Evolutionary conservation across 2,329 filamentous ascomycete genomes (phyloP).

Genomic region (Aspergillus sp.): DNA sequence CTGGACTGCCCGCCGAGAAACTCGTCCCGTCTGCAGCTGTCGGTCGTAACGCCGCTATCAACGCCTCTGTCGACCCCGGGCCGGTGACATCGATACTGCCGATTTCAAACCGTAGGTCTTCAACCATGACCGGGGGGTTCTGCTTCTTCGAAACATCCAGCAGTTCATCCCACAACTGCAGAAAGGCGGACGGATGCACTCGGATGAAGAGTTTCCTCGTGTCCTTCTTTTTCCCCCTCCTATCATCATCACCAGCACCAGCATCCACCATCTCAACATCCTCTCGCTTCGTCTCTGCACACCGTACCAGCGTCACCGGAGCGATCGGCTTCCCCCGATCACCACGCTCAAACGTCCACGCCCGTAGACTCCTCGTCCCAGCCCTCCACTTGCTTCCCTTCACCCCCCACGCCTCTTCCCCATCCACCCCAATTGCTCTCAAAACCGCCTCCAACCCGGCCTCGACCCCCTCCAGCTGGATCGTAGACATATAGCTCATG

Average conservation of each 20-base stretch:
- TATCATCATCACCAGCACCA: constrained; percentile 14
- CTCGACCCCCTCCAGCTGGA: constrained; percentile 68
- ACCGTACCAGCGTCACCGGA: constrained; percentile 74
- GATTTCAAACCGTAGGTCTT: constrained; percentile 69
- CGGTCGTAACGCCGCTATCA: constrained; percentile 66
- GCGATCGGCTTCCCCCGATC: constrained; percentile 60
- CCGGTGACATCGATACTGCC: constrained; percentile 69
- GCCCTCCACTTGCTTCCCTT: constrained; percentile 69
- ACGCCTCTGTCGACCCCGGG: constrained; percentile 74
- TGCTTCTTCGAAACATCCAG: constrained; percentile 58
- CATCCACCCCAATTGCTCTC: constrained; percentile 59
- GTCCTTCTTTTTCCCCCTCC: constrained; percentile 25
- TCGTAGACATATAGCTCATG: constrained; percentile 88
- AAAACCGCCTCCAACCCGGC: constrained; percentile 65
- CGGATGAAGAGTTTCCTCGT: constrained; percentile 64
- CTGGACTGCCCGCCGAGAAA: constrained; percentile 27
- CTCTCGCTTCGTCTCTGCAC: constrained; percentile 41
- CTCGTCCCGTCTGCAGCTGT: constrained; percentile 19
- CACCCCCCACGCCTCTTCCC: constrained; percentile 59
- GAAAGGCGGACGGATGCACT: constrained; percentile 74
- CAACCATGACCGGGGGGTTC: constrained; percentile 59
- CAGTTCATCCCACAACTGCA: constrained; percentile 63
- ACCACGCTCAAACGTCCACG: constrained; percentile 58
- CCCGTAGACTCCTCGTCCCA: constrained; percentile 57
- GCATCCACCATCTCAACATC: constrained; percentile 38